A percentile compares a stretch with the other conserved stretches of the same genome.
Evolutionary conservation across 805 yeast genomes (phyloP).

Genomic region (Starmerella kuoi): DNA sequence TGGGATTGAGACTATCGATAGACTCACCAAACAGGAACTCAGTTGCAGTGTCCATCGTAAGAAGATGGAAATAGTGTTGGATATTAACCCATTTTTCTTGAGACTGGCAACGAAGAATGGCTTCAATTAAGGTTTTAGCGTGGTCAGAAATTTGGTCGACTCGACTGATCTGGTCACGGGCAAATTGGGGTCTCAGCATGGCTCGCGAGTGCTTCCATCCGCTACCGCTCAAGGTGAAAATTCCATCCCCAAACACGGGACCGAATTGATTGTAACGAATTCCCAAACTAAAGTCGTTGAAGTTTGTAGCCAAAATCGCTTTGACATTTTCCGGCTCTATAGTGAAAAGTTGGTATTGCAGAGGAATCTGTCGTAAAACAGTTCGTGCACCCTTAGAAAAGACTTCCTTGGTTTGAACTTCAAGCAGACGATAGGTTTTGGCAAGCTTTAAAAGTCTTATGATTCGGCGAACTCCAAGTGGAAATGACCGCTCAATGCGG

Average conservation of each 20-base stretch:
- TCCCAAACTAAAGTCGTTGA: slow-evolving; percentile 28
- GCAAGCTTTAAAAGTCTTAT: background rate
- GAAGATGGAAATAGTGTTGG: slow-evolving; percentile 16
- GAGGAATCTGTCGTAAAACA: slow-evolving; percentile 3
- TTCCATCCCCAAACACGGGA: slow-evolving; percentile 30
- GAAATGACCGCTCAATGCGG: background rate
- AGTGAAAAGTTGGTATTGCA: slow-evolving; percentile 17
- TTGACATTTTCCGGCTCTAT: slow-evolving; percentile 27
- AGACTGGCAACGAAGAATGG: background rate
- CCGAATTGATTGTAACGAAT: slow-evolving; percentile 23
- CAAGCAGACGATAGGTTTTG: background rate
- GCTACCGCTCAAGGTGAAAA: slow-evolving; percentile 29
- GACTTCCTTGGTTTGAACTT: background rate
- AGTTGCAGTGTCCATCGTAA: slow-evolving; percentile 25
- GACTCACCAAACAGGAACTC: slow-evolving; percentile 23
- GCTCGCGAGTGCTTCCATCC: slow-evolving; percentile 32
- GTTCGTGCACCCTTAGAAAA: background rate
- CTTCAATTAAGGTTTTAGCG: slow-evolving; percentile 18
- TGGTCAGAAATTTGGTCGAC: slow-evolving; percentile 24
- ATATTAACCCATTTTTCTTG: slow-evolving; percentile 11
- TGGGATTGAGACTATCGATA: slow-evolving; percentile 1
- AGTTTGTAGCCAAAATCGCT: slow-evolving; percentile 25
- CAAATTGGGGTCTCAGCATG: slow-evolving; percentile 31
- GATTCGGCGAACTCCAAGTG: background rate
- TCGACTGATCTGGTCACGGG: slow-evolving; percentile 28